Conservation (phyloP, 768 basidiomycete species). For the Termitomyces eurrhizus region DNA sequence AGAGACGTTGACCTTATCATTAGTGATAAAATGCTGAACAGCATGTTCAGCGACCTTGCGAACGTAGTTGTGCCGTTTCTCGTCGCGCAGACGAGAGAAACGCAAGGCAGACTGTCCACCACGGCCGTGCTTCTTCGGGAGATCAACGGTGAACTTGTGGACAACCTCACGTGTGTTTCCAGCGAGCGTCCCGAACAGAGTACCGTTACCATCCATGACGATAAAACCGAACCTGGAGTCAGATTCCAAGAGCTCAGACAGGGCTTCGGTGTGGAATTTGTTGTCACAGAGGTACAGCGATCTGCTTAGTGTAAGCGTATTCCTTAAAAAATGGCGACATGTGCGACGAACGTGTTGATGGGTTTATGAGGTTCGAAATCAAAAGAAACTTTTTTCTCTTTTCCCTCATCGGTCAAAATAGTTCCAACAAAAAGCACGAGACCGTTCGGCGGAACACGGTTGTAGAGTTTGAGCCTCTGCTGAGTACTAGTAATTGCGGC, state of each 20-base stretch:
- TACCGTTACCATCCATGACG: slow-evolving; percentile 99
- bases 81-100: slow-evolving; percentile 99
- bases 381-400: slow-evolving; percentile 99
- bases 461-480: slow-evolving; percentile 95
- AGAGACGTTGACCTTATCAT: slow-evolving; percentile 97
- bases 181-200: slow-evolving; percentile 91
- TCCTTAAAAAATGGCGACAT: neutral
- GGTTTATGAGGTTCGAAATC: slow-evolving; percentile 99
- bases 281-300: slow-evolving; percentile 99
- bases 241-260: slow-evolving; percentile 94
- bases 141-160: slow-evolving; percentile 98
- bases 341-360: slow-evolving; percentile 83
- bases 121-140: slow-evolving; percentile 99
- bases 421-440: slow-evolving; percentile 98
- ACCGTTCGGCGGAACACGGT: slow-evolving; percentile 93
- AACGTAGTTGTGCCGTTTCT: slow-evolving; percentile 99
- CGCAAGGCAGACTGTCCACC: slow-evolving; percentile 99
- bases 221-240: slow-evolving; percentile 99
- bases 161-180: slow-evolving; percentile 97
- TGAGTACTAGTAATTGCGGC: slow-evolving; percentile 99
- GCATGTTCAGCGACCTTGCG: slow-evolving; percentile 97
- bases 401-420: slow-evolving; percentile 96
- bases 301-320: slow-evolving; percentile 33
- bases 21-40: slow-evolving; percentile 96
- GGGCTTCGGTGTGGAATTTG: slow-evolving; percentile 98